Base-by-base conservation (phyloP, 2,329 filamentous ascomycete species). In the Cladosporium sp. region DNA sequence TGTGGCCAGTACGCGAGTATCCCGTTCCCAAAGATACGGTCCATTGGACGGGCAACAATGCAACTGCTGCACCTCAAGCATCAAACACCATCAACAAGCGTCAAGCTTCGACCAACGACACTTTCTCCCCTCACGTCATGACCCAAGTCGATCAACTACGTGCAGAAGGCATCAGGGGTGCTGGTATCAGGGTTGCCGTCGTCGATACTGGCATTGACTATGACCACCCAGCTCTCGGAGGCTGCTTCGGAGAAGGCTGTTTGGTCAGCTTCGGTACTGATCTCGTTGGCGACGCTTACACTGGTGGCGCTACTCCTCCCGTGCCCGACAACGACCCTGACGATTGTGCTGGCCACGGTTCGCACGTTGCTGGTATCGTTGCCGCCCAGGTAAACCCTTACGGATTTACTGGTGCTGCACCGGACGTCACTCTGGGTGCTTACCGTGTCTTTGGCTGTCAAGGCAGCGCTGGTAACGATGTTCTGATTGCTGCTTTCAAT, bases 321-420 rank as follows among this genome's bases (percentile, higher is more conserved):
- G 59, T 70, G 0, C 79, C 80, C 1, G 80, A 80, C 61, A 45
- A 70, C 2, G 79, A 83, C 60, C 83, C 83, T 2, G 80, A 78
- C 60, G 73, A 81, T 61, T 83, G 82, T 64, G 70, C 67, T 2
- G 83, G 83, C 2, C 84, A 87, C 68, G 84, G 84, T 28, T 84
- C 81, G 0, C 83, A 85, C 68, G 81, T 85, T 22, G 77, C 83
- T 1, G 85, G 85, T 32, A 86, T 83, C 60, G 78, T 88, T 44
- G 84, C 82, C 2, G 84, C 83, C 1, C 80, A 84, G 66, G 67
- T 45, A 76, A 73, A 84, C 65, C 68, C 73, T 0, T 77, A 77
- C 36, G 78, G 78, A n/a, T 81, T 84, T 64, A 80, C 79, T 15
- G 84, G 84, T 15, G 81, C 78, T 9, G 83, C 82, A 0, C 79